Conservation (phyloP, 2,329 filamentous ascomycete genomes). For the Ophiostoma perfectum region DNA sequence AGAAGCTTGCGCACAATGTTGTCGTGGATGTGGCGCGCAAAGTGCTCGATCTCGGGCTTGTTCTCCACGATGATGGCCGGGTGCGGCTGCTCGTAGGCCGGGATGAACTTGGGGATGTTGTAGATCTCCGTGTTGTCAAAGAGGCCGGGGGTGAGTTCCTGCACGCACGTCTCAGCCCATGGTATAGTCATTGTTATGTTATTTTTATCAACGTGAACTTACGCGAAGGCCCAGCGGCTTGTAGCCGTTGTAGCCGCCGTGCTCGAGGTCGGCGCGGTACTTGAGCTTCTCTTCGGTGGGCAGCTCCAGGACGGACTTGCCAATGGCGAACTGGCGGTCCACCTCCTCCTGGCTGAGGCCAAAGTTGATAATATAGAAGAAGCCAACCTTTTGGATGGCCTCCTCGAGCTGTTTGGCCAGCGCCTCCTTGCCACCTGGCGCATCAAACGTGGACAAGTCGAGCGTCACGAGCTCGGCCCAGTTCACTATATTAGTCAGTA, state of each 20-base stretch:
- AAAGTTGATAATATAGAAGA: slow-evolving; percentile 57
- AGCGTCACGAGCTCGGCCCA: slow-evolving; percentile 29
- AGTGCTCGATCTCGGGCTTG: slow-evolving; percentile 50
- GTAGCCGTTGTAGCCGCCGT: slow-evolving; percentile 49
- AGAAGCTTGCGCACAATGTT: slow-evolving; percentile 51
- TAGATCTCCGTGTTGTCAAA: slow-evolving; percentile 55
- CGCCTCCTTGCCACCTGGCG: slow-evolving; percentile 33
- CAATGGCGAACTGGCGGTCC: slow-evolving; percentile 52
- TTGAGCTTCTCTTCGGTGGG: slow-evolving; percentile 52
- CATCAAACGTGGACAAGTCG: slow-evolving; percentile 32
- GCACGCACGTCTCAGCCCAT: not conserved
- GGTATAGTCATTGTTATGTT: not conserved
- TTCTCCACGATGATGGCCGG: slow-evolving; percentile 44
- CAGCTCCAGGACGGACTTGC: slow-evolving; percentile 44
- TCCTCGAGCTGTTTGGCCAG: slow-evolving; percentile 36
- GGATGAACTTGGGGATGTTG: slow-evolving; percentile 54
- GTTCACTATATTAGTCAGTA: slow-evolving; percentile 16
- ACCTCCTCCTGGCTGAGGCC: slow-evolving; percentile 51
- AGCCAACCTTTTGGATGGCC: slow-evolving; percentile 40
- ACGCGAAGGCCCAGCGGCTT: slow-evolving; percentile 37
- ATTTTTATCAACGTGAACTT: not conserved
- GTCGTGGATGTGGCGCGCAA: slow-evolving; percentile 43
- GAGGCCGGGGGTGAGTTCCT: slow-evolving; percentile 32
- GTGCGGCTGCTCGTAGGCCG: slow-evolving; percentile 40
- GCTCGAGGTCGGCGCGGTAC: slow-evolving; percentile 39